These are phyloP conservation scores for Medicago arabica DNA, from an alignment of 306 rosid species.

Conservation along the genomic window DNA sequence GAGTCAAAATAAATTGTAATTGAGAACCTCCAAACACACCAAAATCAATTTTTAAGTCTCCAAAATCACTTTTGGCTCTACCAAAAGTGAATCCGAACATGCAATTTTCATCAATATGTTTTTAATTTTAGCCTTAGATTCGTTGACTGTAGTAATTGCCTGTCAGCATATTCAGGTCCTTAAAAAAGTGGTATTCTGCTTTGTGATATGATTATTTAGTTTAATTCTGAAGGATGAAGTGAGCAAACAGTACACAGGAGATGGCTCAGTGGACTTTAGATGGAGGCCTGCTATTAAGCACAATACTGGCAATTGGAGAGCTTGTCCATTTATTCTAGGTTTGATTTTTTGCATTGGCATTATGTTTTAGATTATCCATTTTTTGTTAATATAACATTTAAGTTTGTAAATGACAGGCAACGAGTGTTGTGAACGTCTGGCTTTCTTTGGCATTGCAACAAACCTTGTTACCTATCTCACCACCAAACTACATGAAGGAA, in stretches of 20 bases:
- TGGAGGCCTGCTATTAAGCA: slow-evolving; percentile 56
- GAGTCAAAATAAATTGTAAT: too few species aligned
- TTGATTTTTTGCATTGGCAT: slow-evolving; percentile 19
- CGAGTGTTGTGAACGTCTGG: slow-evolving; percentile 89
- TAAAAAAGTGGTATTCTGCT: too few species aligned
- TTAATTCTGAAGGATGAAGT: too few species aligned
- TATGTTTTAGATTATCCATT: not conserved
- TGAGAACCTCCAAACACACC: too few species aligned
- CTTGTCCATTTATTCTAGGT: slow-evolving; percentile 77
- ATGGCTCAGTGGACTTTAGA: slow-evolving; percentile 44
- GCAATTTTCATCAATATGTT: too few species aligned
- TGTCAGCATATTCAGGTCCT: too few species aligned
- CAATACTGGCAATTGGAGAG: slow-evolving; percentile 71
- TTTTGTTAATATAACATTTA: slow-evolving; percentile 18
- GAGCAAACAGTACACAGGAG: too few species aligned
- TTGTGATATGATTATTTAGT: not conserved
- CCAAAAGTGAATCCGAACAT: too few species aligned
- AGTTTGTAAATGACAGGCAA: slow-evolving; percentile 61
- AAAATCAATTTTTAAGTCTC: too few species aligned
- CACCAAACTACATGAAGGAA: slow-evolving; percentile 75
- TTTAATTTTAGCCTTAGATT: too few species aligned
- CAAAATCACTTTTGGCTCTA: too few species aligned
- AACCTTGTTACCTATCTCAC: slow-evolving; percentile 93
- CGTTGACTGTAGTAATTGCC: too few species aligned
- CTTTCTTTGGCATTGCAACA: slow-evolving; percentile 84